phyloP scores from a whole-genome alignment of 257 asterid species.

The Nicotiana paniculata region DNA sequence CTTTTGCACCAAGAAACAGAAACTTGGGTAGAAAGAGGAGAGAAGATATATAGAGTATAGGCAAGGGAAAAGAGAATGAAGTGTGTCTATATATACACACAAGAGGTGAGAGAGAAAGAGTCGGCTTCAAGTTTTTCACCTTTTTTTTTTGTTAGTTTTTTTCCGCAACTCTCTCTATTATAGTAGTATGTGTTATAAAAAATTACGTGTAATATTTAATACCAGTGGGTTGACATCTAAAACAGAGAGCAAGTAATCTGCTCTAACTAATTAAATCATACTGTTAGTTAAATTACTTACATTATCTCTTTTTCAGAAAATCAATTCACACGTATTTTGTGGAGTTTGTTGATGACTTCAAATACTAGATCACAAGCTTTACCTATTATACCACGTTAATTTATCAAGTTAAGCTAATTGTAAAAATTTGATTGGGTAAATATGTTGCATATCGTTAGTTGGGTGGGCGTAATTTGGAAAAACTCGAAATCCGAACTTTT shows the following conservation, averaged over 20 bases:
- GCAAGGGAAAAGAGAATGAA: constrained; percentile 18
- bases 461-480: too few relatives aligned
- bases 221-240: not conserved
- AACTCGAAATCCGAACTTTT: too few relatives aligned
- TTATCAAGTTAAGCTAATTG: not conserved
- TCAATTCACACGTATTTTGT: too few relatives aligned
- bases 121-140: constrained; percentile 15
- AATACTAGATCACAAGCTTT: too few relatives aligned
- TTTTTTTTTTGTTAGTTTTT: not conserved
- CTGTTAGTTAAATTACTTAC: too few relatives aligned
- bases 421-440: too few relatives aligned
- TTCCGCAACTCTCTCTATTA: too few relatives aligned
- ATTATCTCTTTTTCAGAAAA: not conserved
- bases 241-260: too few relatives aligned
- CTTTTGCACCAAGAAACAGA: constrained; percentile 24
- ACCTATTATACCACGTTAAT: too few relatives aligned
- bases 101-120: constrained; percentile 13
- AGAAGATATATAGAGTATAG: not conserved
- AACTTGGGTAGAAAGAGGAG: not conserved
- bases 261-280: too few relatives aligned
- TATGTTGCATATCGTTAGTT: not conserved
- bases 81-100: constrained; percentile 24
- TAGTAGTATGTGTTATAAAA: too few relatives aligned
- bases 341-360: not conserved
- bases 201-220: too few relatives aligned